Evolutionary conservation across 805 yeast species (phyloP), one percentile per base, ranked within the genome.

Genomic region (Saccharomycopsis capsularis): DNA sequence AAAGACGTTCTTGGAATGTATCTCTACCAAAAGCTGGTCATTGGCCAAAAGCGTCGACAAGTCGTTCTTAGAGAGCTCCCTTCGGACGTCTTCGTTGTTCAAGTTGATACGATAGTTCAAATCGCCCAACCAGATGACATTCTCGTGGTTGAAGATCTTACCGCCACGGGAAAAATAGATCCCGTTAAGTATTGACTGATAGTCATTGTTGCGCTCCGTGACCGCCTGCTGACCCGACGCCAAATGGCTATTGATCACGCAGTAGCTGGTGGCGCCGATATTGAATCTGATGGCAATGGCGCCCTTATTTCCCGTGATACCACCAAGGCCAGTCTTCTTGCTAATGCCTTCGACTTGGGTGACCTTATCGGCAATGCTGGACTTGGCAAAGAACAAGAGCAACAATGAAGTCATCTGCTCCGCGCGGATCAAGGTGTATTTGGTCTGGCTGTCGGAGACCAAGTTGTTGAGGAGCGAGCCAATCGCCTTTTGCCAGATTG

Each of bases 281-380:
- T 83, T 78, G 65, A 91, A 85, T 53, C 96, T 74, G 15, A 93
- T 87, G 0, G 95, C 96, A 52, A 90, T 95, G 3, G 95, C 96
- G 40, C 99, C 99, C 64, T 91, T 91, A 63, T 93, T 91, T 16
- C 97, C 99, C 0, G 98, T 79, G 68, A 93, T 91, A 40, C 99
- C 99, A 35, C 97, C 96, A 47, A 93, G 69, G 0, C 98, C 99
- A 0, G 98, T 91, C 65, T 91, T 91, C 59, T 90, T 91, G 11
- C 85, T 76, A n/a, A 90, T 76, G n/a, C 97, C 97, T 57, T 89
- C 90, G 3, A 93, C 96, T 59, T 84, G 82, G 13, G 86, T 85
- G 3, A 93, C 80, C 47, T 71, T 60, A 19, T 66, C 63, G 24
- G 73, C 68, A 43, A 69, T 63, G 38, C 69, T 70, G 4, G 74